Evolutionary conservation across 768 basidiomycete species (phyloP).

Genomic region (Pleurotus platypus): DNA sequence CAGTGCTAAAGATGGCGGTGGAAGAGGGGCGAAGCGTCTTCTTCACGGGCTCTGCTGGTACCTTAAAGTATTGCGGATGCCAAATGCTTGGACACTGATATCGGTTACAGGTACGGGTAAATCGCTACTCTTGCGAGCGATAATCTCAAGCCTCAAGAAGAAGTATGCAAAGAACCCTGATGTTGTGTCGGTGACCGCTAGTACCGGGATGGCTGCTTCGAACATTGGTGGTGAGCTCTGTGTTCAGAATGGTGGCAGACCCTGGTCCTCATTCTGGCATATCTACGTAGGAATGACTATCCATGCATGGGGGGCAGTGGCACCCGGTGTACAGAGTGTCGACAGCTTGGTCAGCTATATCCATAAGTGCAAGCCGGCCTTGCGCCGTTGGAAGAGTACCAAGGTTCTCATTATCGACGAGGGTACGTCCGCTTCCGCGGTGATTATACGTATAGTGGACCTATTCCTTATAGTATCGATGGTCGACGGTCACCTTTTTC

Average conservation of each 20-base stretch:
- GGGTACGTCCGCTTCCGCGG: conserved; percentile 27
- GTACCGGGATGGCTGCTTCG: conserved; percentile 68
- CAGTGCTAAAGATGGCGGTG: conserved; percentile 61
- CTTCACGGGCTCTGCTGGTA: conserved; percentile 81
- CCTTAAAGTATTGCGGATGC: conserved; percentile 4
- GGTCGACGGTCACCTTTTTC: conserved; percentile 72
- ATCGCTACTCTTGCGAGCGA: conserved; percentile 75
- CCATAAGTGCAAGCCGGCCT: conserved; percentile 65
- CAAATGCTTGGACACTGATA: conserved; percentile 33
- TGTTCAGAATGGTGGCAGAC: not conserved
- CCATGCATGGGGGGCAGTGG: conserved; percentile 76
- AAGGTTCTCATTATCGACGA: conserved; percentile 63
- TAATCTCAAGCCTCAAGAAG: conserved; percentile 54
- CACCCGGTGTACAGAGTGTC: conserved; percentile 51
- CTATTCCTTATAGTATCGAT: conserved; percentile 59
- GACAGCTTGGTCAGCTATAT: conserved; percentile 51
- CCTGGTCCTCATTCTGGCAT: conserved; percentile 22
- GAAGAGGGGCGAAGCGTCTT: conserved; percentile 60
- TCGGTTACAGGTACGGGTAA: conserved; percentile 67
- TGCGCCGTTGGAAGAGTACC: conserved; percentile 62
- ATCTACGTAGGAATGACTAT: conserved; percentile 53
- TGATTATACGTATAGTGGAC: conserved; percentile 14
- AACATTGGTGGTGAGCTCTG: conserved; percentile 55
- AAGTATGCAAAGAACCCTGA: conserved; percentile 44
- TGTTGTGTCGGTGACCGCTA: conserved; percentile 71